Base-by-base conservation (phyloP, 495 filamentous ascomycete species). In the Penicillium antarcticum region DNA sequence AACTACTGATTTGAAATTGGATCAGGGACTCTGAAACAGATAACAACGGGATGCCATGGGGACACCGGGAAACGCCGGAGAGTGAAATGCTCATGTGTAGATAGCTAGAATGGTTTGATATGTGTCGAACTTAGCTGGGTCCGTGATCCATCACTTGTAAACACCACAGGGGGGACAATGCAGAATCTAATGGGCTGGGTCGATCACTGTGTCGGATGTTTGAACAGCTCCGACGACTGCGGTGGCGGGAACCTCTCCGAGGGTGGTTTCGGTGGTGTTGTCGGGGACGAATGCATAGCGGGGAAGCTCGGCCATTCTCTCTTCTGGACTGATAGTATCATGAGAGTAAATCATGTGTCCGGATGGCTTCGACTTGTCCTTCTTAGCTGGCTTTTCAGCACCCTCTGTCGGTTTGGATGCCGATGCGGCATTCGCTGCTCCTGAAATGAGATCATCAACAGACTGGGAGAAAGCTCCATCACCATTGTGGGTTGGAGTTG, bases 251-350 rank as follows among this genome's bases (percentile, higher is more conserved):
- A 68, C 55, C 55, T 72, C 70, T 56, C 61, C 64, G 36, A 74
- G 66, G 26, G 50, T 63, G 34, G 65, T 72, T 44, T 69, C 62
- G 32, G 45, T 42, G 57, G 60, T 66, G 18, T 52, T 62, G 57
- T 75, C 77, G 66, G 82, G 80, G 71, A 72, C 72, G 65, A 85
- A 88, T 61, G 84, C 83, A 74, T 92, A 95, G 72, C 82, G 84
- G 42, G 87, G 77, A 71, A 95, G 70, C 56, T 71, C 65, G 23
- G 88, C 84, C 88, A 92, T 91, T 70, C 83, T 89, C 75, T 95
- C 90, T 71, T 95, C 90, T 19, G 89, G 89, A 57, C 87, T 91
- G 60, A 82, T 74, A 39, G 88, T 86, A 38, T 86, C 81, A 63
- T 91, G 87, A 36, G 80, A 83, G 70, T 91, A 94, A 5, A 94